Conservation (phyloP, 164 flowering plant genomes). For the Piper longum region DNA sequence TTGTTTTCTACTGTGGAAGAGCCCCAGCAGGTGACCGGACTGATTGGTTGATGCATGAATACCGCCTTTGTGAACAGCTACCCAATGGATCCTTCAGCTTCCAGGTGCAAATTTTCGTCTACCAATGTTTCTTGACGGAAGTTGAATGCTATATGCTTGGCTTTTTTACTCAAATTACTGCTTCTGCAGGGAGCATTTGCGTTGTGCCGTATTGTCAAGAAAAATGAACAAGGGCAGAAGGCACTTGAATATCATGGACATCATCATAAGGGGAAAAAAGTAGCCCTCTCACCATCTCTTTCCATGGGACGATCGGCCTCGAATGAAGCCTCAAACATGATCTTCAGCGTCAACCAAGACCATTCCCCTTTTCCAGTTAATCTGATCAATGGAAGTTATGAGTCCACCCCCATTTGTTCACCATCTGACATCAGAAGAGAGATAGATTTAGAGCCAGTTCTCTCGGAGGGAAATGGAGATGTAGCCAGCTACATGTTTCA, state of each 20-base stretch:
- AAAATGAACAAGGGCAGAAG: constrained; percentile 31
- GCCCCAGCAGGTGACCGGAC: constrained; percentile 84
- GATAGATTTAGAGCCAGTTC: constrained; percentile 17
- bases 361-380: constrained; percentile 19
- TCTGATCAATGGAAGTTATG: constrained; percentile 20
- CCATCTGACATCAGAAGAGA: constrained; percentile 20
- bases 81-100: constrained; percentile 31
- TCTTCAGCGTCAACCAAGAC: constrained; percentile 15
- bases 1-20: constrained; percentile 78
- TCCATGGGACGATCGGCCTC: constrained; percentile 17
- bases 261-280: constrained; percentile 24
- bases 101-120: constrained; percentile 24
- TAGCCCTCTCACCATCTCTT: constrained; percentile 15
- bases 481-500: constrained; percentile 35
- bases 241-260: constrained; percentile 22
- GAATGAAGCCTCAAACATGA: constrained; percentile 18
- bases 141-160: neutral
- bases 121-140: neutral
- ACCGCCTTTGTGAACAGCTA: constrained; percentile 65
- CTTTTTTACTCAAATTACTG: neutral
- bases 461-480: constrained; percentile 10
- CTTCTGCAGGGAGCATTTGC: constrained; percentile 61
- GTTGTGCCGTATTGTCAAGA: constrained; percentile 67
- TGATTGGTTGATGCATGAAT: constrained; percentile 92
- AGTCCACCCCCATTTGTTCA: constrained; percentile 41